Evolutionary conservation across 2,329 filamentous ascomycete genomes (phyloP).

Genomic region (Phialocephala sp.): DNA sequence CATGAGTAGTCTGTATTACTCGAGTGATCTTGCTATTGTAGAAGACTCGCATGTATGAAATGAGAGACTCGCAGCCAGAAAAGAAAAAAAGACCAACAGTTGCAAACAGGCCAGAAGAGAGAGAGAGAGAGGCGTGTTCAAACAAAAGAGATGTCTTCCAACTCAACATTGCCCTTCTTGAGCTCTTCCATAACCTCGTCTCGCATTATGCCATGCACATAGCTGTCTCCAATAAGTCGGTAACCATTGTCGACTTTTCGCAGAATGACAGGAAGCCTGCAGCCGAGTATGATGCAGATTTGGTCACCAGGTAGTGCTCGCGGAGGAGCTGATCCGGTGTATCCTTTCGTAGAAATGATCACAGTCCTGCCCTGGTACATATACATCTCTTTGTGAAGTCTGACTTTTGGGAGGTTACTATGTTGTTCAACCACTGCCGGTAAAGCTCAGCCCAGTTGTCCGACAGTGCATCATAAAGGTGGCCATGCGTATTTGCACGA

Average conservation of each 20-base stretch:
- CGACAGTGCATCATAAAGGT: neutral
- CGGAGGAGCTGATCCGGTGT: neutral
- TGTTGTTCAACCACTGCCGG: neutral
- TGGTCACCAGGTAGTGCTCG: neutral
- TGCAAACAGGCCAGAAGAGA: too few species aligned
- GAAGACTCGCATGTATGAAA: too few species aligned
- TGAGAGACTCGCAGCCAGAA: too few species aligned
- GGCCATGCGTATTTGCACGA: too few species aligned
- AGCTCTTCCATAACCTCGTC: constrained; percentile 16
- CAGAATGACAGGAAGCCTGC: neutral
- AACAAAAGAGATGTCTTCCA: neutral
- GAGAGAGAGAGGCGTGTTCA: neutral
- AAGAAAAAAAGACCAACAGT: too few species aligned
- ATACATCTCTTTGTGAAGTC: neutral
- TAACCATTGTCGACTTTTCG: neutral
- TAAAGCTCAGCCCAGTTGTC: neutral
- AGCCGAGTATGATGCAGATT: neutral
- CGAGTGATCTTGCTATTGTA: too few species aligned
- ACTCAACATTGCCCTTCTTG: neutral
- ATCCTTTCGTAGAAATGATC: neutral
- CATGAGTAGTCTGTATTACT: too few species aligned
- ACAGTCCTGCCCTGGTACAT: neutral
- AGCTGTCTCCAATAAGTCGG: constrained; percentile 16
- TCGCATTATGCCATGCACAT: constrained; percentile 23
- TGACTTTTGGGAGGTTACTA: neutral